Percentiles rank a stretch among this genome's conserved stretches.
phyloP scores from a whole-genome alignment of 495 filamentous ascomycete genomes.

The Aspergillus carlsbadensis region DNA sequence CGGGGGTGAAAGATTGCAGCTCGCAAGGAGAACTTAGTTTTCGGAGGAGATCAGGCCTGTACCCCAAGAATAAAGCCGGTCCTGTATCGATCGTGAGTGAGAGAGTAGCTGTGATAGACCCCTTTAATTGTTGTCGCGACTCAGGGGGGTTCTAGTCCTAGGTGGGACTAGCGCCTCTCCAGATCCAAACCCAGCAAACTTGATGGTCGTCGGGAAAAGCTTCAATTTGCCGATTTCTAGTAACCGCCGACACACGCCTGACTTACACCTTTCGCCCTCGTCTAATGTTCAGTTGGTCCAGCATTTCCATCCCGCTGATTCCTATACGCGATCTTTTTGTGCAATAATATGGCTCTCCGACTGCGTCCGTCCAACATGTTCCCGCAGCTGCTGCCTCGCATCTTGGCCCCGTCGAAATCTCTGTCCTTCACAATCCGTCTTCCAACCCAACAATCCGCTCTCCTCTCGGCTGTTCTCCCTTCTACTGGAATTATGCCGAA shows the following conservation, averaged over 20 bases:
- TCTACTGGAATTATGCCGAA: slow-evolving; percentile 37
- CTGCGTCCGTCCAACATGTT: slow-evolving; percentile 19
- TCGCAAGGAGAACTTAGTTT: slow-evolving; percentile 1
- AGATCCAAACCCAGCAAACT: slow-evolving; percentile 24
- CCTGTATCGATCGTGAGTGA: slow-evolving; percentile 18
- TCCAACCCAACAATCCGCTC: slow-evolving; percentile 17
- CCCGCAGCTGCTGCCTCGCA: slow-evolving; percentile 15
- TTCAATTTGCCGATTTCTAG: slow-evolving; percentile 19
- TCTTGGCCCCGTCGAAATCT: slow-evolving; percentile 8
- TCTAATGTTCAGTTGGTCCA: background rate
- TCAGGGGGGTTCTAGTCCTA: slow-evolving; percentile 40
- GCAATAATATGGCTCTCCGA: slow-evolving; percentile 17
- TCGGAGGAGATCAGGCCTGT: slow-evolving; percentile 12
- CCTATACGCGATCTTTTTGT: background rate
- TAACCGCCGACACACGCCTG: slow-evolving; percentile 1
- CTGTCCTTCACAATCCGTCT: slow-evolving; percentile 18
- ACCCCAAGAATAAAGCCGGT: slow-evolving; percentile 14
- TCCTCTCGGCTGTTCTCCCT: slow-evolving; percentile 20
- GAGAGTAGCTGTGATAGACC: slow-evolving; percentile 27
- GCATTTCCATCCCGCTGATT: background rate
- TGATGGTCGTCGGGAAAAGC: slow-evolving; percentile 18
- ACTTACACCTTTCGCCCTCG: background rate
- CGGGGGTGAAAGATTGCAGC: background rate
- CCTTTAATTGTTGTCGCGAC: slow-evolving; percentile 45
- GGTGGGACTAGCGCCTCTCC: slow-evolving; percentile 34